Evolutionary conservation across 805 yeast genomes (phyloP).

Genomic region (Wickerhamiella spandovensis): DNA sequence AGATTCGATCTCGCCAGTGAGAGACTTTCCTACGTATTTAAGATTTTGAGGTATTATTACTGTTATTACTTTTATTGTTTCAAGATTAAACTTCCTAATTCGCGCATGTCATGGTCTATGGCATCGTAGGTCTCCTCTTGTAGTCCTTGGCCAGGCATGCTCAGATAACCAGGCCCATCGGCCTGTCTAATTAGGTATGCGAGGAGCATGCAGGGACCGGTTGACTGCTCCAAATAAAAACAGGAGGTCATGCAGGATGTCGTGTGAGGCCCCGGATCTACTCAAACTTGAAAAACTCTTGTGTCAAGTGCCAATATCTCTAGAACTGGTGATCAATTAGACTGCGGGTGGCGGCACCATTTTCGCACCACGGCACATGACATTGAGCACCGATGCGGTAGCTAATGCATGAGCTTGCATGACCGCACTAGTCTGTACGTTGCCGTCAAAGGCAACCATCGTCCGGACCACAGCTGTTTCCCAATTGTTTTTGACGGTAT

Average conservation of each 20-base stretch:
- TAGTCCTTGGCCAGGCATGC: neutral
- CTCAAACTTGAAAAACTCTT: too few species aligned
- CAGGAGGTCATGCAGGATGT: neutral
- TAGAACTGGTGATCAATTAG: neutral
- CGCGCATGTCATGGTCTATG: too few species aligned
- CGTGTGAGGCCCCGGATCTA: too few species aligned
- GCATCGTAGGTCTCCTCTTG: neutral
- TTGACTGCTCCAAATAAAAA: neutral
- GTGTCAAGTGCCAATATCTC: too few species aligned
- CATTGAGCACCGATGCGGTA: neutral
- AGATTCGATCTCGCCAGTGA: neutral
- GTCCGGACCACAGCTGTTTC: neutral
- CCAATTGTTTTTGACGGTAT: neutral
- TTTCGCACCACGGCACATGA: neutral
- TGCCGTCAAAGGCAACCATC: neutral
- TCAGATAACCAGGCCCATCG: neutral
- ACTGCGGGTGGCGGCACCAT: neutral
- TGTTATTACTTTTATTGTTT: too few species aligned
- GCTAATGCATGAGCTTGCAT: neutral
- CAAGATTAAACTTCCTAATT: neutral
- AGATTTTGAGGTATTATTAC: too few species aligned
- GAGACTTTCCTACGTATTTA: neutral
- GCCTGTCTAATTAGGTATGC: neutral
- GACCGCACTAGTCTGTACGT: neutral
- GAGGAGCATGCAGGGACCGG: neutral